A percentile compares a stretch with the other conserved stretches of the same genome.
Conservation (phyloP, 305 asterid genomes). For the Fraxinus sp. region DNA sequence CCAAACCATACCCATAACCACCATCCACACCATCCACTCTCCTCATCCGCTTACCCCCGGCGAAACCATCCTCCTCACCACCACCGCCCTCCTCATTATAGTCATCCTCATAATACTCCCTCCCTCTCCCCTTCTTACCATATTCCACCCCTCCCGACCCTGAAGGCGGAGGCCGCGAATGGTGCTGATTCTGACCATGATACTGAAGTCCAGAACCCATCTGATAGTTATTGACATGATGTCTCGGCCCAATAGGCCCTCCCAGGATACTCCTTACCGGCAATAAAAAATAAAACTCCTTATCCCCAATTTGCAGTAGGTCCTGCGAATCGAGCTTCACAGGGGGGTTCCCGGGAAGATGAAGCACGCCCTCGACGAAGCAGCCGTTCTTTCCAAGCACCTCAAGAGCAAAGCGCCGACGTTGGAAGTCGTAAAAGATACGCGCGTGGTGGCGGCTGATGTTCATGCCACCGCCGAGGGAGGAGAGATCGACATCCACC, state of each 20-base stretch:
- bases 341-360: conserved; percentile 79
- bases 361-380: conserved; percentile 91
- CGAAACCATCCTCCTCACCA: conserved; percentile 41
- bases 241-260: conserved; percentile 74
- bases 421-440: conserved; percentile 92
- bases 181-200: conserved; percentile 31
- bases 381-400: conserved; percentile 95
- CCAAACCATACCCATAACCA: conserved; percentile 54
- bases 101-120: conserved; percentile 75
- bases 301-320: conserved; percentile 90
- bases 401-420: conserved; percentile 97
- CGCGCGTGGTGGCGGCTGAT: conserved; percentile 99
- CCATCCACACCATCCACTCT: conserved; percentile 52
- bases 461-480: conserved; percentile 99
- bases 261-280: conserved; percentile 92
- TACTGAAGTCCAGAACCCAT: conserved; percentile 29
- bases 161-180: conserved; percentile 44
- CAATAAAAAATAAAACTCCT: conserved; percentile 80
- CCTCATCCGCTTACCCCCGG: conserved; percentile 48
- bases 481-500: conserved; percentile 92
- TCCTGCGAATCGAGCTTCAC: conserved; percentile 97
- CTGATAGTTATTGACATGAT: conserved; percentile 44
- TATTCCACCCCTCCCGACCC: conserved; percentile 36
- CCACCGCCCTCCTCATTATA: conserved; percentile 55
- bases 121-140: conserved; percentile 75